These are phyloP conservation scores for Carex littledalei DNA, from an alignment of 176 grass and related monocot genomes.

Conservation along the genomic window DNA sequence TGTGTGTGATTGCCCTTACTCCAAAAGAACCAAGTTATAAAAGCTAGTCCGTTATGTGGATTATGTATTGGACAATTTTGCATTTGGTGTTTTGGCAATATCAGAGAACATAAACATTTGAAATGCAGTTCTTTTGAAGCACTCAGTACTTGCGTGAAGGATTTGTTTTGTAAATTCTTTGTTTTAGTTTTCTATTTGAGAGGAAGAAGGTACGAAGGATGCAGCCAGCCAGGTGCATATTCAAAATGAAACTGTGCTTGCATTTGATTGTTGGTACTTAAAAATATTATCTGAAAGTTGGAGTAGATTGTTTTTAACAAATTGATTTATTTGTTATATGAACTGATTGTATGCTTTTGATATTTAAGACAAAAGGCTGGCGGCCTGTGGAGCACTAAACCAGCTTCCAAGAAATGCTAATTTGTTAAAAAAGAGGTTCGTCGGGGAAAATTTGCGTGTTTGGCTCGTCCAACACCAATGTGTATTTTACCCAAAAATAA, in stretches of 20 bases:
- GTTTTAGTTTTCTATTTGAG: neutral
- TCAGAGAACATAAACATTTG: neutral
- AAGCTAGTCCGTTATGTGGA: neutral
- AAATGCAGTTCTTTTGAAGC: neutral
- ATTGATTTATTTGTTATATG: too few species aligned
- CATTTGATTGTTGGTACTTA: neutral
- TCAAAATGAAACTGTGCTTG: neutral
- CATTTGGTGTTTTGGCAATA: neutral
- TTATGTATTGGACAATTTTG: neutral
- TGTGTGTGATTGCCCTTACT: neutral
- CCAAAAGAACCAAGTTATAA: neutral
- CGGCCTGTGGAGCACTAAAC: too few species aligned
- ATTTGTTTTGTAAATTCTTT: neutral
- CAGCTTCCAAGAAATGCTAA: too few species aligned
- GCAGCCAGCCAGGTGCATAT: neutral
- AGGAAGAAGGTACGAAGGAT: neutral
- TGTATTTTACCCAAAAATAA: too few species aligned
- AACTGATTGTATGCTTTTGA: too few species aligned
- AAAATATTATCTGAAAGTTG: neutral
- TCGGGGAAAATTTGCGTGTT: too few species aligned
- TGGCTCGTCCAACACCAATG: too few species aligned
- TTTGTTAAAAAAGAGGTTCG: too few species aligned
- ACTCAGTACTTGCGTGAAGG: neutral
- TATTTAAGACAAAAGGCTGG: too few species aligned
- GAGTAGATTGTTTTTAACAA: too few species aligned